Base-by-base conservation (phyloP, 371 early-diverging fungal species). In the Mycotypha africana region DNA sequence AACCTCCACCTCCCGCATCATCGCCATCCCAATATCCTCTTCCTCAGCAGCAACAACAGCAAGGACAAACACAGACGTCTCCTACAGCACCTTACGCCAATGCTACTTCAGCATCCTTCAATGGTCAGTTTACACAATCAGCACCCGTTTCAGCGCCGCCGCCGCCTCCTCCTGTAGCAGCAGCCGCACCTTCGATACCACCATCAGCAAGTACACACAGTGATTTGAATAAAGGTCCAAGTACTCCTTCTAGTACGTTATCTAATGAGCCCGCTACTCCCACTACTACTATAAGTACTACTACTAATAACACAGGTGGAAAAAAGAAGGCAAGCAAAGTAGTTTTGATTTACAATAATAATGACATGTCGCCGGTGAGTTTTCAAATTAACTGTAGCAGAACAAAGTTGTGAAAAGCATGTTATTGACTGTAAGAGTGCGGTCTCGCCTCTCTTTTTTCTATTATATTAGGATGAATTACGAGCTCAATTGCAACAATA, bases 11-110 rank as follows among this genome's bases (percentile, higher is more conserved):
- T 17, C 20, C 10, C 24, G 42, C 34, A 23, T 23, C 38, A 38
- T 16, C 23, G 25, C 65, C 68, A 26, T 81, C 78, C 53, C 76
- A 82, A 16, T 89, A 91, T 28, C 88, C 89, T 33, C 77, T 84
- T 1, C 30, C 28, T 31, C 38, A 28, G 30, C 30, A 8, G 12
- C 30, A 6, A 28, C 30, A 28, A 28, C 30, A 28, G 6, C 30
- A 28, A 6, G 30, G 30, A 28, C 6, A 12, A 6, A 28, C 30
- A 12, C 6, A 12, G 8, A 28, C n/a, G n/a, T n/a, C n/a, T n/a
- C n/a, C n/a, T n/a, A n/a, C n/a, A n/a, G n/a, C n/a, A n/a, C n/a
- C n/a, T n/a, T n/a, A n/a, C n/a, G n/a, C n/a, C n/a, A n/a, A n/a
- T n/a, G n/a, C n/a, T n/a, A n/a, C n/a, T n/a, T n/a, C n/a, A n/a